Base-by-base conservation (phyloP, 257 asterid species). In the Verbascum thapsus region DNA sequence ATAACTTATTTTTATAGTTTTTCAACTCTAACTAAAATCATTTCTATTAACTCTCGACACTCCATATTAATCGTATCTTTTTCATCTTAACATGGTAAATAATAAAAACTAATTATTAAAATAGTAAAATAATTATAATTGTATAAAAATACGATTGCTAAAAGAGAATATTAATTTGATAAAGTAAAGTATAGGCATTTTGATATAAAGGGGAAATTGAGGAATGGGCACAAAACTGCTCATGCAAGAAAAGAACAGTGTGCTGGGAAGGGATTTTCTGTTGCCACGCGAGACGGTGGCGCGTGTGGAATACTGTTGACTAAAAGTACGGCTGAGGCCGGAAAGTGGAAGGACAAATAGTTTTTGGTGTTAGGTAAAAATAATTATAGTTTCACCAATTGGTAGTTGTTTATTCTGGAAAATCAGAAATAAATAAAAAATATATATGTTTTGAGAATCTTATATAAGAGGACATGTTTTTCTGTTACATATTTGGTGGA, bases 401-500 rank as follows among this genome's bases (percentile, higher is more conserved):
- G 32, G 55, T 60, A 53, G 73, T 63, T 72, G 70, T 54, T 40
- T 19, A 48, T 54, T 49, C 15, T 23, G n/a, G 18, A 61, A 32
- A 43, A 4, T 11, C 12, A 37, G 3, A 12, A 30, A 40, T 10
- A 53, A 43, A 47, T 35, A 17, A 20, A 54, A 30, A 7, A 17
- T 16, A 10, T 42, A 11, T 41, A 17, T 66, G 74, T n/a, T n/a
- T n/a, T n/a, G 80, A 61, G 40, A 52, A 45, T 62, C 66, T 58
- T 37, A 66, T 39, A 61, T 40, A 16, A 45, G 61, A 55, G 13
- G 43, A 38, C 67, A 18, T 22, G 49, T 64, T 9, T 66, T 66
- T 77, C 59, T 61, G 64, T 38, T 62, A 54, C 32, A 17, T 43
- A 56, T 66, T 76, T 51, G 71, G 72, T 56, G 42, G 22, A 61